Base-by-base conservation (phyloP, 345 rosid genomes). In the Acer negundo region DNA sequence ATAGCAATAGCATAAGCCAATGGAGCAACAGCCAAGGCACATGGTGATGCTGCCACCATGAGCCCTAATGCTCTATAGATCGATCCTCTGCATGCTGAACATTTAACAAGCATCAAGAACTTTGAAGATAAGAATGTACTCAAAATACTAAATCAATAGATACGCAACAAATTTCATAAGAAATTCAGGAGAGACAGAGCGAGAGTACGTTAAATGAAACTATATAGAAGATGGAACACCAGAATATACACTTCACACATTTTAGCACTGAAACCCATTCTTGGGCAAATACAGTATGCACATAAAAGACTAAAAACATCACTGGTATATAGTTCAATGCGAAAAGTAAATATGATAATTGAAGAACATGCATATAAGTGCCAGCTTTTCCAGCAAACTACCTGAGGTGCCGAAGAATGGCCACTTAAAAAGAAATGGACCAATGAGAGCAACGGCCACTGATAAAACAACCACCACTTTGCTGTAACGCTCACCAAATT, bases 21-120 rank as follows among this genome's bases (percentile, higher is more conserved):
- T 2, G 98, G 98, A 88, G 98, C 99, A 35, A 96, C 98, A 40
- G 98, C 99, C 86, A 96, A 84, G 74, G 98, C 98, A 84, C 99
- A 96, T 12, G 97, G 98, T 23, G 99, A 94, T 77, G 98, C 98
- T 58, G 97, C 99, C 81, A 94, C 93, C 98, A 96, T 92, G 74
- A 96, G 93, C 72, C 97, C 98, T 80, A 92, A 81, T 70, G 99
- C 98, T 77, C 99, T 89, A 80, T 96, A 94, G 12, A 96, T 74
- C 64, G 98, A 96, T 85, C 97, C 99, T 87, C 99, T 91, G 87
- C 94, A 94, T 77, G 69, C 98, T 96, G 84, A 80, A 83, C 35
- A 84, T 70, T 31, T 82, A 62, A 61, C 67, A 80, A 70, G 66
- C 17, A 73, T 71, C 20, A 82, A 53, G 70, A 67, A 35, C 16